Conservation (phyloP, 2,329 filamentous ascomycete species). For the Phoma herbarum region DNA sequence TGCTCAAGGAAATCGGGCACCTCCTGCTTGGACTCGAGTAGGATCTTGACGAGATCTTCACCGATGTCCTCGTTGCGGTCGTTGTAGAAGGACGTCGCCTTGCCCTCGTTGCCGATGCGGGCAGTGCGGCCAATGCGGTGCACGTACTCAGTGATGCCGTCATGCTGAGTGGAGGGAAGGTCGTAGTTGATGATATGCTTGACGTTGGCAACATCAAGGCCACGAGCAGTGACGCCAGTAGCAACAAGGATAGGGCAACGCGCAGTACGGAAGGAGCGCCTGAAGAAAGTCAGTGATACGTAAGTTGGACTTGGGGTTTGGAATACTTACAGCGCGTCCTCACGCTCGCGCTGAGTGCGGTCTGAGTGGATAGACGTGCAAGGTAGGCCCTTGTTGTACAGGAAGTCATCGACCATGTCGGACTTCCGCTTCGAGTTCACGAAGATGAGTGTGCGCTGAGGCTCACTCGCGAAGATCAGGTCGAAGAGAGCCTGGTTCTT, state of each 20-base stretch:
- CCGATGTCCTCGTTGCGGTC: constrained; percentile 78
- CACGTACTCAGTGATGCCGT: constrained; percentile 92
- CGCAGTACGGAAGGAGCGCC: constrained; percentile 79
- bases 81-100: constrained; percentile 90
- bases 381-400: constrained; percentile 82
- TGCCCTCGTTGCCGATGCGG: constrained; percentile 85
- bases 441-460: constrained; percentile 86
- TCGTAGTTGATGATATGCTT: constrained; percentile 95
- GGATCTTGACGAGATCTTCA: constrained; percentile 77
- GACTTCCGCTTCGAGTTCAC: constrained; percentile 81
- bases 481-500: constrained; percentile 79
- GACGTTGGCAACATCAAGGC: constrained; percentile 86
- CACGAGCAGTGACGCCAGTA: constrained; percentile 86
- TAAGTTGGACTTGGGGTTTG: background rate
- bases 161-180: constrained; percentile 74
- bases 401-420: constrained; percentile 85
- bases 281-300: constrained; percentile 36
- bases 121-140: constrained; percentile 97
- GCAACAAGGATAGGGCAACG: constrained; percentile 81
- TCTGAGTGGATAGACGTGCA: constrained; percentile 88
- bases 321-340: constrained; percentile 78
- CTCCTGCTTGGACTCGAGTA: constrained; percentile 79
- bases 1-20: constrained; percentile 82
- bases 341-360: constrained; percentile 88
- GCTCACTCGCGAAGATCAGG: constrained; percentile 73